A percentile compares a stretch with the other conserved stretches of the same genome.
These are phyloP conservation scores for Mucor velutinosus DNA, from an alignment of 371 early-diverging fungal species.

Conservation along the genomic window DNA sequence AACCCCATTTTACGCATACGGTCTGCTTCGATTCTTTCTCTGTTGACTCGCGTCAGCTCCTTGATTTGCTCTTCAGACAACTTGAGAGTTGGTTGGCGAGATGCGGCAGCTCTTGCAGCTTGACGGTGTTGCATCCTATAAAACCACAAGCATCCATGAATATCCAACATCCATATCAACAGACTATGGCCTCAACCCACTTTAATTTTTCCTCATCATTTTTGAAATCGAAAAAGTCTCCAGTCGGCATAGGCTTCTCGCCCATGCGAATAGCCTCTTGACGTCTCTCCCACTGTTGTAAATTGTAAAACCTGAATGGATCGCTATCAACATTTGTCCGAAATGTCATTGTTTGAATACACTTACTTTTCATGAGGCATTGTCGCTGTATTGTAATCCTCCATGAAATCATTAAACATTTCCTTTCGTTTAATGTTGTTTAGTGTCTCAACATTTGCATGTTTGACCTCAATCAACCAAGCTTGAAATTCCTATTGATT, in stretches of 20 bases:
- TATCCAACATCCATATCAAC: neutral
- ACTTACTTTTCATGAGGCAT: conserved; percentile 71
- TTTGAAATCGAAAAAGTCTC: conserved; percentile 30
- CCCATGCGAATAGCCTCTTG: conserved; percentile 62
- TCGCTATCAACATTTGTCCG: conserved; percentile 22
- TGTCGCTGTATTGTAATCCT: conserved; percentile 78
- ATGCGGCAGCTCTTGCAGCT: conserved; percentile 23
- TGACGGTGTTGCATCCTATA: conserved; percentile 33
- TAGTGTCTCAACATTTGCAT: conserved; percentile 59
- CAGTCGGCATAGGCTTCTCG: conserved; percentile 27
- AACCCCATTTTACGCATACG: conserved; percentile 69
- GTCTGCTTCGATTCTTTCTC: conserved; percentile 71
- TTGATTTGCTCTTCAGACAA: conserved; percentile 60
- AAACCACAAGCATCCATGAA: neutral
- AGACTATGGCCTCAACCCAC: neutral
- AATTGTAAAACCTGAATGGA: conserved; percentile 52
- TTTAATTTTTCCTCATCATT: conserved; percentile 54
- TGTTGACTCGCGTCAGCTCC: conserved; percentile 64
- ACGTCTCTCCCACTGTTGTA: conserved; percentile 62
- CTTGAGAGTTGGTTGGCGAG: conserved; percentile 35
- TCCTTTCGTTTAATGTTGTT: conserved; percentile 60
- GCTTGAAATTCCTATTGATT: conserved; percentile 65
- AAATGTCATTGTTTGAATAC: conserved; percentile 12
- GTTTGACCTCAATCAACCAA: conserved; percentile 76
- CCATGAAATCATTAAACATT: conserved; percentile 71